Evolutionary conservation across 768 basidiomycete genomes (phyloP).

Genomic region (Mycena amicta): DNA sequence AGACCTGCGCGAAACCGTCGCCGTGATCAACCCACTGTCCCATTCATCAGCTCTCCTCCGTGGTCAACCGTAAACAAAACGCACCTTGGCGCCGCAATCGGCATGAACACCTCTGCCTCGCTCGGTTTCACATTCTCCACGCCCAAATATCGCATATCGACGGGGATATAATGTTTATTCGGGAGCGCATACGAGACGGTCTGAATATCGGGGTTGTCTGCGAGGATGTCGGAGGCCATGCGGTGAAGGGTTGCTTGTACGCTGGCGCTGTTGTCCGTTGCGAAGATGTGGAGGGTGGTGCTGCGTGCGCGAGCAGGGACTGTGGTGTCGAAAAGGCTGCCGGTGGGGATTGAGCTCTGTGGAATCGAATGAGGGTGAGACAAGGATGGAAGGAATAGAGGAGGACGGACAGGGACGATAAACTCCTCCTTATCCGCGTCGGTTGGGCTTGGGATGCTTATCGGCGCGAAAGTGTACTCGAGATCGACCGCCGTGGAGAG

Average conservation of each 20-base stretch:
- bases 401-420: slow-evolving; percentile 32
- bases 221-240: slow-evolving; percentile 77
- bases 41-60: no score
- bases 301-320: slow-evolving; percentile 57
- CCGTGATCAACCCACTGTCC: no score
- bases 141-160: slow-evolving; percentile 75
- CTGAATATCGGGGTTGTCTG: slow-evolving; percentile 61
- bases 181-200: slow-evolving; percentile 75
- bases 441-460: slow-evolving; percentile 47
- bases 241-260: slow-evolving; percentile 95
- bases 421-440: slow-evolving; percentile 60
- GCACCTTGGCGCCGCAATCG: no score
- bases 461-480: slow-evolving; percentile 60
- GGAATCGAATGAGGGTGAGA: no score
- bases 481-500: slow-evolving; percentile 89
- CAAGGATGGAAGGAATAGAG: no score
- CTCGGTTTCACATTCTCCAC: slow-evolving; percentile 73
- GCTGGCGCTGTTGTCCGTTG: slow-evolving; percentile 85
- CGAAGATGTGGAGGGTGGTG: slow-evolving; percentile 80
- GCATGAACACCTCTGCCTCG: slow-evolving; percentile 84
- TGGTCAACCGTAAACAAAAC: no score
- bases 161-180: slow-evolving; percentile 94
- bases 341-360: slow-evolving; percentile 25
- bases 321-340: slow-evolving; percentile 62
- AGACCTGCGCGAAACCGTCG: no score